Percentiles rank a stretch among this genome's conserved stretches.
Conservation (phyloP, 2,329 filamentous ascomycete species). For the Stagonosporopsis chrysanthemi region DNA sequence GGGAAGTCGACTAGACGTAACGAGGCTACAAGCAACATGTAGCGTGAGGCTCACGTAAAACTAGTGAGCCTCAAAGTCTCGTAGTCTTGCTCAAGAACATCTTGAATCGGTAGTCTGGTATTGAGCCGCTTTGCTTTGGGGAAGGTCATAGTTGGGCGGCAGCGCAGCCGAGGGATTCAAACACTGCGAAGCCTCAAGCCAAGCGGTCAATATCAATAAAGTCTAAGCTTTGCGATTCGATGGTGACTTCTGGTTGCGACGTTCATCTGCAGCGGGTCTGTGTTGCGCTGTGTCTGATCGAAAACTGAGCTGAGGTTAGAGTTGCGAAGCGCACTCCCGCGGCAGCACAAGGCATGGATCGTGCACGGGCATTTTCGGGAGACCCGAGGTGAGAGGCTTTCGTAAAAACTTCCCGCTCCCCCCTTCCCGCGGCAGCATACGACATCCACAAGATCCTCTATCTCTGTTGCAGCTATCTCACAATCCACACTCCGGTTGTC, state of each 20-base stretch:
- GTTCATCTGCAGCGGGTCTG: not conserved
- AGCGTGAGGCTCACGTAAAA: no score
- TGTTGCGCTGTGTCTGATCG: not conserved
- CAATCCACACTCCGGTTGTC: not conserved
- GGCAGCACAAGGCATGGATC: not conserved
- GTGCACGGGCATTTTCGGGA: not conserved
- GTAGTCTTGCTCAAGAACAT: no score
- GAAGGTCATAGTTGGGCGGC: not conserved
- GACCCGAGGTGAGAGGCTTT: not conserved
- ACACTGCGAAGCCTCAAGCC: not conserved
- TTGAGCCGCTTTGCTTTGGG: no score
- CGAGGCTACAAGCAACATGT: not conserved
- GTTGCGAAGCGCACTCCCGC: not conserved
- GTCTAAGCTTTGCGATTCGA: not conserved
- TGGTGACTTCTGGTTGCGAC: not conserved
- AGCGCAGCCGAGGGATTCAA: not conserved
- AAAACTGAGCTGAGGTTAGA: not conserved
- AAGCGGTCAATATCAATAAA: not conserved
- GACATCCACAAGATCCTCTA: not conserved
- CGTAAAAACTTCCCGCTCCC: not conserved
- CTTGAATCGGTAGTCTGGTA: not conserved
- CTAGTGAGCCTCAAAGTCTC: not conserved
- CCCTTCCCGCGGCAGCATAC: slow-evolving; percentile 12
- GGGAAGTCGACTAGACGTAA: not conserved
- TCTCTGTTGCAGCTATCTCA: not conserved